Base-by-base conservation (phyloP, 1,284 basidiomycete genomes). In the Stereum hirsutum region DNA sequence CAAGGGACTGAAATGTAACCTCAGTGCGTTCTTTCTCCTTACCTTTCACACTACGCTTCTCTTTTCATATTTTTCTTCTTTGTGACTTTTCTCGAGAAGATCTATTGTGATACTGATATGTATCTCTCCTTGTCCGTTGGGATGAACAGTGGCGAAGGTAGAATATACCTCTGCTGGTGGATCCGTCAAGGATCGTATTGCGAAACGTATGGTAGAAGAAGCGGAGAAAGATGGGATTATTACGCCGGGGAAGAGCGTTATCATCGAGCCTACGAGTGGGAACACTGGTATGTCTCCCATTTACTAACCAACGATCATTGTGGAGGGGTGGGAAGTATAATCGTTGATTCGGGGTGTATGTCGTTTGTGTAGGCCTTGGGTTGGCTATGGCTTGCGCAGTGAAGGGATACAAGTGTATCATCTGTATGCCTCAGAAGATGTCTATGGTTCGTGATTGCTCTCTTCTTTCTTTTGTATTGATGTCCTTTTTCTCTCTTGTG, bases 341-440 rank as follows among this genome's bases (percentile, higher is more conserved):
- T n/a, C n/a, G n/a, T n/a, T n/a, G n/a, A n/a, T n/a, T n/a, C n/a
- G n/a, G n/a, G n/a, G n/a, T n/a, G n/a, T n/a, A n/a, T n/a, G n/a
- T n/a, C n/a, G 24, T 23, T 5, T 24, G 15, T 43, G 30, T 54
- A 85, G 91, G 92, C 4, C 94, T 97, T 50, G 93, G 92, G 1
- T 70, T 97, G 6, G 92, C 92, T 5, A 75, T 98, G 67, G 83
- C 89, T 0, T 91, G 90, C 54, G 92, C 93, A 78, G 58, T 62
- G 77, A 80, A 88, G 85, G 86, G 85, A 66, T 89, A 89, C 74
- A 76, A 81, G 27, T 83, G 81, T 65, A 93, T 99, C 60, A 99
- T 99, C 62, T 93, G 90, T 45, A 70, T 96, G 59, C 95, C 94
- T 39, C 84, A 93, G 58, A 99, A 98, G 70, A 99, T 98, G 95